Percentiles rank a stretch among this genome's conserved stretches.
Evolutionary conservation across 805 yeast species (phyloP).

Genomic region (Starmerella bacillaris): DNA sequence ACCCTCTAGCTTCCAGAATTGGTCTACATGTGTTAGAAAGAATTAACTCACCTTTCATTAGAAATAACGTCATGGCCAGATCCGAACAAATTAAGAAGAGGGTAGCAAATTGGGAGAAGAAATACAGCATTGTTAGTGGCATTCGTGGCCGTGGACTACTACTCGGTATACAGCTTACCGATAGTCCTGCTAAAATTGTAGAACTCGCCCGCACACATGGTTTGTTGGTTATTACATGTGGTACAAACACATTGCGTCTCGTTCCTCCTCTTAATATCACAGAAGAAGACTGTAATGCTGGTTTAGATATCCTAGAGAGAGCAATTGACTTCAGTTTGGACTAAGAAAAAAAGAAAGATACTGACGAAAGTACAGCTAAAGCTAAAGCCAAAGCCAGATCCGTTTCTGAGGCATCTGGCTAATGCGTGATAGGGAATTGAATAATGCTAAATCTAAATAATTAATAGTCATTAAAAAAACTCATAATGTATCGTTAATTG

Average conservation of each 20-base stretch:
- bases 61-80: conserved; percentile 41
- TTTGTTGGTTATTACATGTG: conserved; percentile 73
- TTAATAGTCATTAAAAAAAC: too few species aligned
- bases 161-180: conserved; percentile 60
- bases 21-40: conserved; percentile 59
- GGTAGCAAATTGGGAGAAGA: conserved; percentile 23
- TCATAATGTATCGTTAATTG: background rate
- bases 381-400: background rate
- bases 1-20: conserved; percentile 75
- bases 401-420: too few species aligned
- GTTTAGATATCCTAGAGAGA: conserved; percentile 48
- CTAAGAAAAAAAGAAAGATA: background rate
- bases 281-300: conserved; percentile 48
- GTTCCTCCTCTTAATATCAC: conserved; percentile 84
- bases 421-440: too few species aligned
- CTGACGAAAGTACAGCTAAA: background rate
- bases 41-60: conserved; percentile 43
- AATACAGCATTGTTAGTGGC: conserved; percentile 27
- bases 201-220: conserved; percentile 61
- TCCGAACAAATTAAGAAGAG: conserved; percentile 38
- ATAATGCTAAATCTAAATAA: too few species aligned
- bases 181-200: conserved; percentile 46
- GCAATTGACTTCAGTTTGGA: conserved; percentile 21
- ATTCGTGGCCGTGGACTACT: conserved; percentile 81
- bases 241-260: conserved; percentile 73